Evolutionary conservation across 2,329 filamentous ascomycete genomes (phyloP).

Genomic region (Cladophialophora carrionii): DNA sequence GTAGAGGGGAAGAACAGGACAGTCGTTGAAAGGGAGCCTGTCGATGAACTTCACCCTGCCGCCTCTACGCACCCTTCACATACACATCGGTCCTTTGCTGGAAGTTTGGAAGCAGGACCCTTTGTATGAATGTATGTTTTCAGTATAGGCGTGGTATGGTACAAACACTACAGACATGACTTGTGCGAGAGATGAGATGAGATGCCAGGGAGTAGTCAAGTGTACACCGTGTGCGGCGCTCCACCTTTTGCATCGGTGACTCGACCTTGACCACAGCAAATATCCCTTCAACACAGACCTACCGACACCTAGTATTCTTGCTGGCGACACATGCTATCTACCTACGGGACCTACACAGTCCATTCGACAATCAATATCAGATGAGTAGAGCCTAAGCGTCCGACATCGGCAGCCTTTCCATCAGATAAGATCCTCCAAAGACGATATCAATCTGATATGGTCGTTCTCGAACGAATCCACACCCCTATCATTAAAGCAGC

Average conservation of each 20-base stretch:
- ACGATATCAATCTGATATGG: slow-evolving; percentile 6
- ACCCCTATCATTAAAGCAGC: not conserved
- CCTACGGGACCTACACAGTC: not conserved
- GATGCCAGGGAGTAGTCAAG: not conserved
- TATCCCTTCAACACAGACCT: not conserved
- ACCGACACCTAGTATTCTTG: not conserved
- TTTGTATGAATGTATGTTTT: slow-evolving; percentile 5
- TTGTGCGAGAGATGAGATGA: not conserved
- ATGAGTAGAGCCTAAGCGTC: not conserved
- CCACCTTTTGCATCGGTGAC: not conserved
- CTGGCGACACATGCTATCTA: too few species aligned
- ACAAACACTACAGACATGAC: not conserved
- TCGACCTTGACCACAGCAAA: not conserved
- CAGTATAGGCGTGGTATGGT: slow-evolving; percentile 1
- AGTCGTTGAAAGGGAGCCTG: too few species aligned
- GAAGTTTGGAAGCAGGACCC: not conserved
- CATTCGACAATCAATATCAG: not conserved
- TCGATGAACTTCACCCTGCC: not conserved
- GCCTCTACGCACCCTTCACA: not conserved
- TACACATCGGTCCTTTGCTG: not conserved
- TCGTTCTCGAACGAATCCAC: not conserved
- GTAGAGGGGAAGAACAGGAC: not conserved
- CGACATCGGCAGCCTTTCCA: not conserved
- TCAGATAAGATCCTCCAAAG: not conserved
- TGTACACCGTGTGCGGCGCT: not conserved